A percentile compares a stretch with the other conserved stretches of the same genome.
Conservation (phyloP, 1,284 basidiomycete species). For the Amylostereum areolatum region DNA sequence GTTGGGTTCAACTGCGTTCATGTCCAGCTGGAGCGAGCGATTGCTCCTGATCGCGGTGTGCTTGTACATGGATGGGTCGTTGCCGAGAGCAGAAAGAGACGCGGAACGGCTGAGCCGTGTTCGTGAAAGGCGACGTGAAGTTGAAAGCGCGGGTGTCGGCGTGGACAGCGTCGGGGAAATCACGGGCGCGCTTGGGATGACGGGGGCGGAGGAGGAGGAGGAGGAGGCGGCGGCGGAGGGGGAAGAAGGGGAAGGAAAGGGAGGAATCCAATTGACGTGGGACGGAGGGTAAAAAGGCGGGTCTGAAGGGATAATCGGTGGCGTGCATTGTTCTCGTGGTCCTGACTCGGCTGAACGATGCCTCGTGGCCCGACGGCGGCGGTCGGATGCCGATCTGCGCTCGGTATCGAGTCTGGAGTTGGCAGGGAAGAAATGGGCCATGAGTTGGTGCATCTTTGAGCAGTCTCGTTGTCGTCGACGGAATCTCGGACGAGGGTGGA, state of each 20-base stretch:
- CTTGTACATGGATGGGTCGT: slow-evolving; percentile 6
- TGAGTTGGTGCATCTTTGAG: neutral
- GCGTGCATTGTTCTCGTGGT: neutral
- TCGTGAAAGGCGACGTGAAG: slow-evolving; percentile 7
- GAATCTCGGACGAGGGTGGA: neutral
- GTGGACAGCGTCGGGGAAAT: neutral
- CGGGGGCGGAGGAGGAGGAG: too few relatives aligned
- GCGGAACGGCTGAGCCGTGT: slow-evolving; percentile 11
- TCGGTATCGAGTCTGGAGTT: neutral
- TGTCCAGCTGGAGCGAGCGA: slow-evolving; percentile 13
- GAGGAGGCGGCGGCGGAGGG: too few relatives aligned
- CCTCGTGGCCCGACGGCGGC: too few relatives aligned
- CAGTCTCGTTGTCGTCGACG: too few relatives aligned
- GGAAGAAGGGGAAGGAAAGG: too few relatives aligned
- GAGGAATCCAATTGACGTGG: slow-evolving; percentile 11
- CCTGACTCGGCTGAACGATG: neutral
- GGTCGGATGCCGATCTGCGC: neutral
- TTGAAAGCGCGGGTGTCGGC: neutral
- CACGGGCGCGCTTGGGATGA: too few relatives aligned
- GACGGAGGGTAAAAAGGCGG: slow-evolving; percentile 6
- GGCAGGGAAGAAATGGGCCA: slow-evolving; percentile 1
- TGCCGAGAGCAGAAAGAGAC: slow-evolving; percentile 8
- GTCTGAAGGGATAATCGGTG: too few relatives aligned
- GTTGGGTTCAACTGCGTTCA: neutral
- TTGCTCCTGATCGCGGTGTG: slow-evolving; percentile 11